Conservation (phyloP, 495 filamentous ascomycete species). For the Amphirosellinia nigrospora region DNA sequence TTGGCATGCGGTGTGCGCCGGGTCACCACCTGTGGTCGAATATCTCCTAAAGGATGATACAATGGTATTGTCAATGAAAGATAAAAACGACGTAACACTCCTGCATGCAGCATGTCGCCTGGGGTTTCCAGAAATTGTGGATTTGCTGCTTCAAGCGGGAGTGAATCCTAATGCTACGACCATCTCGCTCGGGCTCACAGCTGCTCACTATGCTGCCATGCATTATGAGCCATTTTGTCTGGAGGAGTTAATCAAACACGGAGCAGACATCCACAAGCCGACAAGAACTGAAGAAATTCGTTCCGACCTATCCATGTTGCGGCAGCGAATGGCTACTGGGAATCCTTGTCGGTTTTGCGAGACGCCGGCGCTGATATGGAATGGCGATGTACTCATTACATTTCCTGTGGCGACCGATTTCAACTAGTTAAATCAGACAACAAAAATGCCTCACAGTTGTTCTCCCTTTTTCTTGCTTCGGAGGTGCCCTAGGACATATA, state of each 20-base stretch:
- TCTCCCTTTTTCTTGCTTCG: too few species aligned
- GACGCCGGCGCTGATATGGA: background rate
- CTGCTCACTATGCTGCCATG: constrained; percentile 16
- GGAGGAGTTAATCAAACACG: background rate
- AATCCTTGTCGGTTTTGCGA: background rate
- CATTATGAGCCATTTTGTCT: background rate
- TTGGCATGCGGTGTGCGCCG: constrained; percentile 23
- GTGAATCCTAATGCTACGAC: constrained; percentile 21
- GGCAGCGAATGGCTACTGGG: background rate
- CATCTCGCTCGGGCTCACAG: background rate
- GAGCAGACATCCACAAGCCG: background rate
- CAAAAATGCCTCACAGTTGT: too few species aligned
- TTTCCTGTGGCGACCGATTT: background rate
- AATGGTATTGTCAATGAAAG: background rate
- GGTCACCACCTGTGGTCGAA: constrained; percentile 12
- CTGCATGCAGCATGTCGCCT: constrained; percentile 23
- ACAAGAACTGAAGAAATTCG: background rate
- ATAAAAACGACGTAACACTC: constrained; percentile 13
- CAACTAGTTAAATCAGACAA: background rate
- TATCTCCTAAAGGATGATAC: background rate
- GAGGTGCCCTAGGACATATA: too few species aligned
- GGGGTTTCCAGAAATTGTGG: constrained; percentile 18
- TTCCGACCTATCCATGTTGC: constrained; percentile 9
- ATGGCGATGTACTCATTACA: background rate
- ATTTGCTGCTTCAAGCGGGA: constrained; percentile 19